Conservation (phyloP, 352 stramenopile species). For the Hyaloperonospora brassicae region DNA sequence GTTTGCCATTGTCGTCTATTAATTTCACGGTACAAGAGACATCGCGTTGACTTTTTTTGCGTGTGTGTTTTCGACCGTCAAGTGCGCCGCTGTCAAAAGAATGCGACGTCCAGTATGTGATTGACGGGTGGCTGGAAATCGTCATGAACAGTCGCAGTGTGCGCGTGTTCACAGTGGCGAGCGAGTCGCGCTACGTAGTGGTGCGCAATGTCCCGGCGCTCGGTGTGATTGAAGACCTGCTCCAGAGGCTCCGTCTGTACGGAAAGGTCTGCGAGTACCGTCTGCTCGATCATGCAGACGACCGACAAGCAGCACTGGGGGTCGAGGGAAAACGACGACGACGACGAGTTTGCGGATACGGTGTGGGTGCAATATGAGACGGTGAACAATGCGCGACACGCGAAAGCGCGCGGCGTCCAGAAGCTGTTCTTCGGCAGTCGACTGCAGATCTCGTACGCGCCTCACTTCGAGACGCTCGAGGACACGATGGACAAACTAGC, state of each 20-base stretch:
- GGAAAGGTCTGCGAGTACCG: constrained; percentile 43
- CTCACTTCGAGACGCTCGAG: constrained; percentile 44
- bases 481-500: constrained; percentile 61
- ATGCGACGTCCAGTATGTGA: constrained; percentile 2
- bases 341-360: constrained; percentile 44
- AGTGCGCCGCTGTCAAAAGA: no score
- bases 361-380: constrained; percentile 73
- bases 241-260: constrained; percentile 46
- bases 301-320: constrained; percentile 24
- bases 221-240: constrained; percentile 46
- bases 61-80: not conserved
- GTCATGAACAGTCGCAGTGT: constrained; percentile 21
- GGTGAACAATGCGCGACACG: constrained; percentile 64
- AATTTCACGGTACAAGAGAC: constrained; percentile 9
- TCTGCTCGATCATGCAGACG: constrained; percentile 41
- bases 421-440: constrained; percentile 63
- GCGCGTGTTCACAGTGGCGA: constrained; percentile 54
- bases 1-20: constrained; percentile 21
- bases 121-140: constrained; percentile 18
- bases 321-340: constrained; percentile 18
- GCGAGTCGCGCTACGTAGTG: constrained; percentile 49
- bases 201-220: constrained; percentile 58
- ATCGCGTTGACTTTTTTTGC: constrained; percentile 2
- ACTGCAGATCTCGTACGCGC: constrained; percentile 54
- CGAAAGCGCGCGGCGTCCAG: constrained; percentile 45